Conservation (phyloP, 208 protist species). For the Lotmaria passim region DNA sequence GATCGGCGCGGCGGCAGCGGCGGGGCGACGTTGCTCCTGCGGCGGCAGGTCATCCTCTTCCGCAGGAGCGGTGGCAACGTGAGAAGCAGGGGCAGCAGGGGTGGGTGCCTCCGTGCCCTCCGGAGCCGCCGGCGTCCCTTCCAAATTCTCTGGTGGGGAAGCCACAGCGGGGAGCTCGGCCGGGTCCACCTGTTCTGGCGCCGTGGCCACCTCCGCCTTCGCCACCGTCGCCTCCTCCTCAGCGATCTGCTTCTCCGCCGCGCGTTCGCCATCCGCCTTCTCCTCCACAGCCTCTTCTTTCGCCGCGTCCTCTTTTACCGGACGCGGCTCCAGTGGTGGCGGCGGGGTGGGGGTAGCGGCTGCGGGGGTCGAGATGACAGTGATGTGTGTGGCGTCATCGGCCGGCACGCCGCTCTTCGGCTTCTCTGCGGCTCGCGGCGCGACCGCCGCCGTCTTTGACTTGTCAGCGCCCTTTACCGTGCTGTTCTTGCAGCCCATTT, state of each 20-base stretch:
- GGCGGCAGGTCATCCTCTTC: background rate
- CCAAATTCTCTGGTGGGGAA: background rate
- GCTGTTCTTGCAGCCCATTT: slow-evolving; percentile 52
- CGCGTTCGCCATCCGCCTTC: background rate
- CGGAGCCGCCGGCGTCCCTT: background rate
- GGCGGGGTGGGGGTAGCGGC: background rate
- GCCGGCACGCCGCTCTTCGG: background rate
- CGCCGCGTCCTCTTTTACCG: slow-evolving; percentile 10
- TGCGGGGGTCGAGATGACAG: background rate
- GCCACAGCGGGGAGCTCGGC: slow-evolving; percentile 4
- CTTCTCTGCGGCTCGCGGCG: slow-evolving; percentile 12
- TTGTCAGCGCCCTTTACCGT: slow-evolving; percentile 32
- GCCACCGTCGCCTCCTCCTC: background rate
- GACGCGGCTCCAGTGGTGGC: background rate
- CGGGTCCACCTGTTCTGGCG: background rate
- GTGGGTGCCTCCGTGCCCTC: background rate
- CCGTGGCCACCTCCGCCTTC: background rate
- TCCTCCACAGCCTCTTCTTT: background rate
- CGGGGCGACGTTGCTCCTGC: background rate
- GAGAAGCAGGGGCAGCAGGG: background rate
- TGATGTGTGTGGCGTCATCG: slow-evolving; percentile 1
- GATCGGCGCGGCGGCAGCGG: background rate
- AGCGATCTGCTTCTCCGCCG: slow-evolving; percentile 2
- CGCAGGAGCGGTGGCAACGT: slow-evolving; percentile 14
- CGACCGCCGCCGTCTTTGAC: background rate